These are phyloP conservation scores for Pythium vanterpoolii DNA, from an alignment of 352 stramenopile genomes.

Conservation along the genomic window DNA sequence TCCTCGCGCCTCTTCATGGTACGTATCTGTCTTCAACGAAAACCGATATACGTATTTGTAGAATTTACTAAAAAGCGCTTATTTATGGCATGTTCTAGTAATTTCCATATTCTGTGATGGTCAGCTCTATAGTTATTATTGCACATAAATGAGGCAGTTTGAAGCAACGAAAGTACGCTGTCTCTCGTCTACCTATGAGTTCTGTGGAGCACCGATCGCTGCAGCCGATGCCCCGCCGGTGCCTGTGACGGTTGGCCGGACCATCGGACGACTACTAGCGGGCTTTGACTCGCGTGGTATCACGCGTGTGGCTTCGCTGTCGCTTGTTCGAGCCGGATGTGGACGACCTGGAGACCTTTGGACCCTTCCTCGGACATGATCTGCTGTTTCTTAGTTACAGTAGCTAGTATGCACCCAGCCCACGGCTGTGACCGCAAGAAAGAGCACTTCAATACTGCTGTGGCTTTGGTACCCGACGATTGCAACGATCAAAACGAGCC, in stretches of 20 bases:
- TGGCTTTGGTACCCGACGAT: conserved; percentile 24
- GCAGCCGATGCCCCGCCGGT: neutral
- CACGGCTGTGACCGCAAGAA: conserved; percentile 1
- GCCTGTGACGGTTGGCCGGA: neutral
- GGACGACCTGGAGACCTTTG: conserved; percentile 16
- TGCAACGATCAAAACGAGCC: conserved; percentile 19
- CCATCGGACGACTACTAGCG: neutral
- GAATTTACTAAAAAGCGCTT: neutral
- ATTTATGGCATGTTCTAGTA: neutral
- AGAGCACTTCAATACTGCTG: conserved; percentile 5
- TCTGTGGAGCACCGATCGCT: neutral
- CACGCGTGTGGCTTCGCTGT: neutral
- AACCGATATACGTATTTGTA: neutral
- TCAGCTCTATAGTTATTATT: neutral
- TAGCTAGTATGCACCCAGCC: conserved; percentile 16
- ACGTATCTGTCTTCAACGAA: neutral
- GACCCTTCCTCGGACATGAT: conserved; percentile 24
- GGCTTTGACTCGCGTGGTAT: neutral
- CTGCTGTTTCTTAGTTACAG: conserved; percentile 17
- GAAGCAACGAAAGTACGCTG: too few relatives aligned
- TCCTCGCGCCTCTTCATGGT: neutral
- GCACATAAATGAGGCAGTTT: neutral
- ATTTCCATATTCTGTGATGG: neutral
- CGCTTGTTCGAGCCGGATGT: conserved; percentile 19
- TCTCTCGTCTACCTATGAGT: too few relatives aligned